phyloP scores from a whole-genome alignment of 2,329 filamentous ascomycete genomes.

The Coniochaeta sp. region DNA sequence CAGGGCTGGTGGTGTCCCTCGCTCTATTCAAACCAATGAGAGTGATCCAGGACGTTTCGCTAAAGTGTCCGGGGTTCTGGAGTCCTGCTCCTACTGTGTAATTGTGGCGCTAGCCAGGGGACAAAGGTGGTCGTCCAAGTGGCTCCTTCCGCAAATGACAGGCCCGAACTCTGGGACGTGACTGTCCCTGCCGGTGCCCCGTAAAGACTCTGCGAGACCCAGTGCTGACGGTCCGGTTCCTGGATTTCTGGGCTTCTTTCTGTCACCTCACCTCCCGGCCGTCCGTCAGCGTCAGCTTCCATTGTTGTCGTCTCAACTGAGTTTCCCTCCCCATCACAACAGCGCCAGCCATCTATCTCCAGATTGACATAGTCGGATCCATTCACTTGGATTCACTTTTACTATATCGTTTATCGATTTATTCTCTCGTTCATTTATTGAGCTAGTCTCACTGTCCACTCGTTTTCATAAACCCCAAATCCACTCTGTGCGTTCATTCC shows the following conservation, averaged over 20 bases:
- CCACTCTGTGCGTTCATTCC: neutral
- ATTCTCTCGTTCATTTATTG: conserved; percentile 21
- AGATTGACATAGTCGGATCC: neutral
- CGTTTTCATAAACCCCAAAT: conserved; percentile 22
- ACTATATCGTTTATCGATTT: conserved; percentile 19
- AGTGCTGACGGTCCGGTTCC: neutral
- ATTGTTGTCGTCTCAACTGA: neutral
- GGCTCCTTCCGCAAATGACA: conserved; percentile 1
- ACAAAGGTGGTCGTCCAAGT: neutral
- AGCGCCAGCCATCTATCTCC: neutral
- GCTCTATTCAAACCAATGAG: neutral
- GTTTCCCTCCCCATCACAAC: neutral
- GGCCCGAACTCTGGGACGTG: neutral
- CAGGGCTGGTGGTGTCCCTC: neutral
- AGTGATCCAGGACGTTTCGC: neutral
- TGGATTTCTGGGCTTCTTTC: neutral
- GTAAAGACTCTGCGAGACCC: neutral
- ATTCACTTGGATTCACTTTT: conserved; percentile 24
- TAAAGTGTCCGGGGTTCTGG: neutral
- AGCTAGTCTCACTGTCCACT: conserved; percentile 43
- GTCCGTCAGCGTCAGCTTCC: neutral
- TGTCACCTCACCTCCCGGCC: neutral
- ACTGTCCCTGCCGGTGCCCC: neutral
- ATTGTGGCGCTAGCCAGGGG: neutral
- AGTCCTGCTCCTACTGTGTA: neutral